These are phyloP conservation scores for Trametopsis cervina DNA, from an alignment of 768 basidiomycete genomes.

Conservation along the genomic window DNA sequence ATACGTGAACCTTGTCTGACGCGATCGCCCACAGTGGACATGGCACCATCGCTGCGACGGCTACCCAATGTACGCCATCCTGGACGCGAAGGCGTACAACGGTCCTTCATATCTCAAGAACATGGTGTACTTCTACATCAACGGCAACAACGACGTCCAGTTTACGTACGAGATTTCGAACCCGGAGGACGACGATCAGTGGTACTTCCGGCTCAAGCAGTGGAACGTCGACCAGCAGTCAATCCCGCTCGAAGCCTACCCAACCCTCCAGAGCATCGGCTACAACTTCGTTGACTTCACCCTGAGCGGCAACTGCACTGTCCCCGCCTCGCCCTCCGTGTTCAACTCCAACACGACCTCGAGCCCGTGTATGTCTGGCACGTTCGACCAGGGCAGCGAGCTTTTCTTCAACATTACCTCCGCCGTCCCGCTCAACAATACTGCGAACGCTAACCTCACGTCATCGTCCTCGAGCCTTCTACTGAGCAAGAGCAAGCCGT, in stretches of 20 bases:
- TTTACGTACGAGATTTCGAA: slow-evolving; percentile 13
- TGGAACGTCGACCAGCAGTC: slow-evolving; percentile 5
- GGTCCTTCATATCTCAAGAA: slow-evolving; percentile 7
- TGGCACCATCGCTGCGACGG: slow-evolving; percentile 14
- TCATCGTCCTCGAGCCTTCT: background rate
- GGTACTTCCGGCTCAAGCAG: slow-evolving; percentile 10
- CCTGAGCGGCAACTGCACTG: slow-evolving; percentile 11
- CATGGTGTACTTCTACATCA: slow-evolving; percentile 12
- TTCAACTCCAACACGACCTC: slow-evolving; percentile 1
- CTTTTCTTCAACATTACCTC: slow-evolving; percentile 14
- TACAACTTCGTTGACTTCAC: slow-evolving; percentile 10
- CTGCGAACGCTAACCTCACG: background rate
- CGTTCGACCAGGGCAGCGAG: slow-evolving; percentile 3
- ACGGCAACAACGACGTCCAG: background rate
- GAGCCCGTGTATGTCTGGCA: slow-evolving; percentile 10
- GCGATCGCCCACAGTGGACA: slow-evolving; percentile 1
- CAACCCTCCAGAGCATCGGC: slow-evolving; percentile 8
- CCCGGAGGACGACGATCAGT: slow-evolving; percentile 6
- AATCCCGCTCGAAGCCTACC: slow-evolving; percentile 10
- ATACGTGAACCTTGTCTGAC: too few relatives aligned
- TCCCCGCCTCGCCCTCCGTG: background rate
- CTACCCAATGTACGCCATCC: slow-evolving; percentile 13
- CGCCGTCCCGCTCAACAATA: slow-evolving; percentile 12
- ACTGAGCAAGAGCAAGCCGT: slow-evolving; percentile 1
- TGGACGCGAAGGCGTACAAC: slow-evolving; percentile 11